Conservation (phyloP, 768 basidiomycete genomes). For the Phlebiopsis flavidoalba region DNA sequence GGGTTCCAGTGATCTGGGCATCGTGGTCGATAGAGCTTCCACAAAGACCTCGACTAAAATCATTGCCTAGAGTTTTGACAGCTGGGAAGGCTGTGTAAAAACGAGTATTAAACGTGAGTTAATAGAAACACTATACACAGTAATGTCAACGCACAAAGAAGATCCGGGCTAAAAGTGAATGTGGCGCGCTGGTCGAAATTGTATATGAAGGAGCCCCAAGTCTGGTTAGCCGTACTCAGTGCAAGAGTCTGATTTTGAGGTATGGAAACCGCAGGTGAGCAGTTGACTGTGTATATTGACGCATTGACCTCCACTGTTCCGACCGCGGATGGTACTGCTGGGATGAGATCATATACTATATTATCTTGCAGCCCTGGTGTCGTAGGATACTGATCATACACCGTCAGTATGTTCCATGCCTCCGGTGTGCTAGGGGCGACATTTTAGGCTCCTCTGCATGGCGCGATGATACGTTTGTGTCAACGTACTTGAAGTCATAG, state of each 20-base stretch:
- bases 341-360: neutral
- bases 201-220: neutral
- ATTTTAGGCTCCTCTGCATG: neutral
- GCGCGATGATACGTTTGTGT: too few relatives aligned
- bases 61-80: too few relatives aligned
- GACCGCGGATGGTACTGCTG: neutral
- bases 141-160: too few relatives aligned
- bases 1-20: too few relatives aligned
- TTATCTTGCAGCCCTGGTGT: neutral
- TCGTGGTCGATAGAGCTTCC: too few relatives aligned
- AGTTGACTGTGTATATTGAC: neutral
- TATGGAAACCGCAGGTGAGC: neutral
- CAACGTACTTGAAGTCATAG: neutral
- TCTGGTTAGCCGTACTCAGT: neutral
- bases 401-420: neutral
- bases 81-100: too few relatives aligned
- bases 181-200: too few relatives aligned
- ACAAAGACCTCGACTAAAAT: too few relatives aligned
- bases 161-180: too few relatives aligned
- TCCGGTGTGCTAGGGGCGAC: neutral
- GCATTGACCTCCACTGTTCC: neutral
- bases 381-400: neutral
- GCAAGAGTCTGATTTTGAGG: neutral
- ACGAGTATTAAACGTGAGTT: too few relatives aligned
- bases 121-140: too few relatives aligned